These are phyloP conservation scores for Cryptococcus floricola DNA, from an alignment of 1,284 basidiomycete species.

Conservation along the genomic window DNA sequence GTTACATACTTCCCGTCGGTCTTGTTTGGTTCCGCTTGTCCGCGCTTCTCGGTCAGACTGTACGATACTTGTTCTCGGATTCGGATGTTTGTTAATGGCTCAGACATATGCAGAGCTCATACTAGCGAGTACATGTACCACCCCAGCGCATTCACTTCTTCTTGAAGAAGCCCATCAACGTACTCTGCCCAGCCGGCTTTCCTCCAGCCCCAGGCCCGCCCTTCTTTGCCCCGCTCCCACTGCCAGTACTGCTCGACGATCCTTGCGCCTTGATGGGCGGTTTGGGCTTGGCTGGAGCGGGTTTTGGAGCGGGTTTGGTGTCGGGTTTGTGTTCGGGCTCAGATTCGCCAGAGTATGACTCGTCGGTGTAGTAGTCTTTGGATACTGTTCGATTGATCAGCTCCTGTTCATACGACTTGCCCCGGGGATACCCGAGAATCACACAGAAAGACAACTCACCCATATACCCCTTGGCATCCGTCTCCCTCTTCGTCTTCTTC, in stretches of 20 bases:
- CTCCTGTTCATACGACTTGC: neutral
- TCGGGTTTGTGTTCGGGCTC: constrained; percentile 13
- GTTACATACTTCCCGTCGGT: too few relatives aligned
- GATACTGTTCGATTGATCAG: constrained; percentile 23
- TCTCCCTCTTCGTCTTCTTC: constrained; percentile 35
- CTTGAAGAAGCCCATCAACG: constrained; percentile 38
- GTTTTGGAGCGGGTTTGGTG: constrained; percentile 3
- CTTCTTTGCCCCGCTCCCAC: constrained; percentile 6
- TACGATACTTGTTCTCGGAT: too few relatives aligned
- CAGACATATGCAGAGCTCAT: too few relatives aligned
- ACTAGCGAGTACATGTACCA: too few relatives aligned
- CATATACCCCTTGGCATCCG: constrained; percentile 43
- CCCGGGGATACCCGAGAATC: neutral
- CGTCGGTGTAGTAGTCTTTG: constrained; percentile 33
- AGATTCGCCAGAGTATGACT: constrained; percentile 34
- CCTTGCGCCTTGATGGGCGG: constrained; percentile 9
- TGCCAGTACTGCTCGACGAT: constrained; percentile 16
- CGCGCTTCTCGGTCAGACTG: too few relatives aligned
- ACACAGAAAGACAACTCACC: constrained; percentile 22
- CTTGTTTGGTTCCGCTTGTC: too few relatives aligned
- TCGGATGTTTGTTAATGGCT: too few relatives aligned
- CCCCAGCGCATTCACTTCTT: constrained; percentile 22
- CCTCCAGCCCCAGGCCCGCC: constrained; percentile 1
- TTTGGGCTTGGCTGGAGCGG: constrained; percentile 6
- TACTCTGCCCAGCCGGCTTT: constrained; percentile 23